Conservation (phyloP, 495 filamentous ascomycete genomes). For the Penicillium flavigenum region DNA sequence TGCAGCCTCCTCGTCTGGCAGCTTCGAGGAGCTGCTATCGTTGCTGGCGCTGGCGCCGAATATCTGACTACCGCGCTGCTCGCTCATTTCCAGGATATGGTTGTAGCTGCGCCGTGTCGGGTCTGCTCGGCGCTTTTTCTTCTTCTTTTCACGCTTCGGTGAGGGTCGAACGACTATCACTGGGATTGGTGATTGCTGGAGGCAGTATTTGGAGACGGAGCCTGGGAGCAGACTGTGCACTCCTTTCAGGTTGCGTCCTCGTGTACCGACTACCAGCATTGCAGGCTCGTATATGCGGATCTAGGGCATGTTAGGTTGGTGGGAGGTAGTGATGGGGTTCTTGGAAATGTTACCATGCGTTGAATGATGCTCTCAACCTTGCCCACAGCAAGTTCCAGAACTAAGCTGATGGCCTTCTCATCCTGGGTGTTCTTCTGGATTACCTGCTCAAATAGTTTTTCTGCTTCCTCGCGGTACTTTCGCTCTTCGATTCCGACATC, state of each 20-base stretch:
- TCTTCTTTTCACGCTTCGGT: constrained; percentile 88
- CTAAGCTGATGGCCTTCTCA: constrained; percentile 81
- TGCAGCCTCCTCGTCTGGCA: constrained; percentile 64
- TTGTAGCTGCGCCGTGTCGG: constrained; percentile 77
- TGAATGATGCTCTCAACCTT: constrained; percentile 93
- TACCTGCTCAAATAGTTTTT: constrained; percentile 70
- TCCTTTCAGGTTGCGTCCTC: constrained; percentile 81
- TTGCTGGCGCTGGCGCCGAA: constrained; percentile 52
- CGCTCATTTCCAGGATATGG: constrained; percentile 67
- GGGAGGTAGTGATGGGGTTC: constrained; percentile 28
- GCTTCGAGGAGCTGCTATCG: constrained; percentile 38
- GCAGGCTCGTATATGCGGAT: constrained; percentile 93
- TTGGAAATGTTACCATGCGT: constrained; percentile 66
- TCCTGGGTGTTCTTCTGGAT: constrained; percentile 75
- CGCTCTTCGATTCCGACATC: constrained; percentile 67
- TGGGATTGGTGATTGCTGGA: constrained; percentile 95
- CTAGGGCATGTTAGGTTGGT: constrained; percentile 44
- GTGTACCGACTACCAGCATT: constrained; percentile 92
- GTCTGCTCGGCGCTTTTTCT: constrained; percentile 79
- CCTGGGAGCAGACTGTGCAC: constrained; percentile 88
- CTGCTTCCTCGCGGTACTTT: constrained; percentile 78
- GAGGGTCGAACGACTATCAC: constrained; percentile 93
- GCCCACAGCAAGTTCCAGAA: constrained; percentile 87
- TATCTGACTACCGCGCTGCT: constrained; percentile 51
- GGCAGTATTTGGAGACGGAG: constrained; percentile 93